Evolutionary conservation across 768 basidiomycete species (phyloP), one percentile per base, ranked within the genome.

Genomic region (Leccinum subgranulosum): DNA sequence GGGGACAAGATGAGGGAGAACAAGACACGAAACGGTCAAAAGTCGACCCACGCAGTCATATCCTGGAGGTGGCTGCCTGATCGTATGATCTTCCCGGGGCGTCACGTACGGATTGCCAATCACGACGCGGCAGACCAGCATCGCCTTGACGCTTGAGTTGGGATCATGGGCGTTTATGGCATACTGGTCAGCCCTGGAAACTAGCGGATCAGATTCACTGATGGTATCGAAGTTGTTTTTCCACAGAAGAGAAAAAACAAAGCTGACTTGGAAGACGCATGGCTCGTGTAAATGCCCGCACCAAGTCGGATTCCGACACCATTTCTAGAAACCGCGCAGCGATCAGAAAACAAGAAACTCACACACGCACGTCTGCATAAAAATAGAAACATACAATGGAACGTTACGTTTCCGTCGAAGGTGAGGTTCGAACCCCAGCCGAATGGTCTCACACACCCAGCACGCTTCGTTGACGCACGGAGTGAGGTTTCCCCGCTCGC

Each of bases 61-160:
- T 3, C 63, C 68, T 1, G 12, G 0, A 3, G 69, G 67, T 4
- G 68, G 63, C 0, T 34, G 4, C 55, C 52, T 51, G 17, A 71
- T 28, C 12, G 33, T 53, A 1, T 51, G 58, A 14, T 64, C 51
- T 47, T 69, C 63, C 0, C 31, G 51, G 10, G 12, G 6, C 21
- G 19, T 61, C 10, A 9, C 21, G 12, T 58, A 63, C 3, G 57
- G 36, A 5, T 27, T 53, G 4, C 68, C 67, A 1, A 71, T 50
- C 3, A 69, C 63, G 25, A 60, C 61, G 36, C 69, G 64, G 19
- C 67, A 69, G 17, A 67, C 58, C 1, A 69, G 27, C 63, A 69
- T 67, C 1, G 67, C 61, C 27, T 54, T 60, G 29, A 63, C 21
- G 11, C 27, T 59, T 3, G 64, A 58, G 33, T 0, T 28, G 3